Base-by-base conservation (phyloP, 306 rosid genomes). In the Trifolium fragiferum region DNA sequence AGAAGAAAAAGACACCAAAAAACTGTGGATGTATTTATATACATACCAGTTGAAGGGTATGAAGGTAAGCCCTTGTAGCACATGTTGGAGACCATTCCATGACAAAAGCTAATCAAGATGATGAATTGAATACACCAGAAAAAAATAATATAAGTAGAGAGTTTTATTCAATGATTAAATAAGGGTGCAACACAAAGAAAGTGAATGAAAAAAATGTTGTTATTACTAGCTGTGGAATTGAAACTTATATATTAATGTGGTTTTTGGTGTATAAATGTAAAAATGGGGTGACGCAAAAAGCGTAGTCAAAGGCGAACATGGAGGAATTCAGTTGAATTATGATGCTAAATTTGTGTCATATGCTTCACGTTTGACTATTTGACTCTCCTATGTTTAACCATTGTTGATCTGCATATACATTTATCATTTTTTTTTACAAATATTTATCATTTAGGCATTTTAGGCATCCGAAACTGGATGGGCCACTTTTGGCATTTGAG, bases 31-130 rank as follows among this genome's bases (percentile, higher is more conserved):
- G 3, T 15, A 5, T 8, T n/a, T n/a, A 25, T 32, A 58, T 16
- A 43, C 32, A 72, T 69, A 87, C 90, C 85, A 87, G 63, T 72
- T 76, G 82, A 72, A 86, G 83, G 79, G 90, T 77, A 73, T 89
- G 89, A 69, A 89, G 88, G 72, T 80, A 87, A 73, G 96, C 92
- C 58, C 66, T 81, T 63, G 88, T 74, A 57, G 96, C 92, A 77
- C 64, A 84, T 74, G 80, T 57, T 74, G 90, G 68, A 51, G 92
- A 90, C 89, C 90, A 86, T 41, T 86, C 92, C 96, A 81, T 80
- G 30, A 46, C 50, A 37, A 46, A 35, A 55, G 38, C 11, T 10
- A 49, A 58, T 40, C 30, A 38, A 58, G 6, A 68, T 30, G 61
- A 76, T 41, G 46, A 73, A 3, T 11, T 66, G 43, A 13, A 21